Base-by-base conservation (phyloP, 345 rosid species). In the Eucalyptus tenuipes region DNA sequence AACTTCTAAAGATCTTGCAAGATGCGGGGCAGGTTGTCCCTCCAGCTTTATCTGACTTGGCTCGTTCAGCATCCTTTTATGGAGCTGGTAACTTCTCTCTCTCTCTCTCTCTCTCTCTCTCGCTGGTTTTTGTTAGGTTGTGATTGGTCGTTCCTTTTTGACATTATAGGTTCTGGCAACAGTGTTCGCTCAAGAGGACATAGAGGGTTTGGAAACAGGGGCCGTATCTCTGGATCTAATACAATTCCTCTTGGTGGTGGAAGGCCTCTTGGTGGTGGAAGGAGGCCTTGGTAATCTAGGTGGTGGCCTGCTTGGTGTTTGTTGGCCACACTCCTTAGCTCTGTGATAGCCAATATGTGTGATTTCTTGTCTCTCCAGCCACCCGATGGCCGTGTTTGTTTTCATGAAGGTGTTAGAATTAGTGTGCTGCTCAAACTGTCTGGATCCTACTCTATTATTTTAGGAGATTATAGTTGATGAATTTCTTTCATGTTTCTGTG, bases 11-110 rank as follows among this genome's bases (percentile, higher is more conserved):
- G 94, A 95, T 98, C 87, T 92, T 98, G 89, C 95, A 93, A 92
- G 99, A 98, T 91, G 99, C 99, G 29, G 91, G 98, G 89, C 98
- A 98, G 93, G 88, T 93, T 89, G 97, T 97, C 64, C 92, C 94
- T 88, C 98, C 96, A 4, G 85, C 94, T 29, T 92, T 98, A 82
- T 95, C 98, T 85, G 90, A 94, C 22, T 31, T 98, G 92, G 93
- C 93, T 16, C 91, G 96, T 27, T 92, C 97, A 47, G 91, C 91
- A 27, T 90, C 92, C 87, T 88, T 94, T 85, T 91, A 92, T 86
- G 87, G 59, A 31, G 95, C 97, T 90, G 99, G 99, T 96, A 90
- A 88, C 25, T 48, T n/a, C 24, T 48, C n/a, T 42, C 27, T 52
- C 33, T 20, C 31, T n/a, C 52, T 86, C 17, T 88, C 50, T 40